Conservation (phyloP, 164 flowering plant genomes). For the Vitis rotundifolia region DNA sequence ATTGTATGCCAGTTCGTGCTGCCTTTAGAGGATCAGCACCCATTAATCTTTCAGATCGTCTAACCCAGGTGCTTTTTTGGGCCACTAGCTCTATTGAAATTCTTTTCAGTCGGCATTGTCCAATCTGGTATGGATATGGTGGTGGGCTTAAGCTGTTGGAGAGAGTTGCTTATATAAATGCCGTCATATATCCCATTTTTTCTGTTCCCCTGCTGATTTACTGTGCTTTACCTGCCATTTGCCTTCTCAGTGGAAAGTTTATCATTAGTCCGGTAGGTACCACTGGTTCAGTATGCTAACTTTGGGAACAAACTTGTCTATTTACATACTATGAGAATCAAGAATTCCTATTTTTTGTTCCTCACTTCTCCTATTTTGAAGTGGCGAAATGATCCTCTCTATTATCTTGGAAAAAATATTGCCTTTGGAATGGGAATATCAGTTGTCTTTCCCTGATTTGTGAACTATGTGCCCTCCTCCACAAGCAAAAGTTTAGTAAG, state of each 20-base stretch:
- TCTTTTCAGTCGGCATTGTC: constrained; percentile 51
- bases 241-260: constrained; percentile 50
- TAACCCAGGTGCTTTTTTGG: constrained; percentile 53
- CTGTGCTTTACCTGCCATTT: constrained; percentile 46
- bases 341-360: not conserved
- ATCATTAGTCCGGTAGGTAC: constrained; percentile 41
- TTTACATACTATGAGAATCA: not conserved
- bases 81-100: constrained; percentile 51
- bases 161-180: constrained; percentile 46
- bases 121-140: constrained; percentile 51
- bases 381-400: not conserved
- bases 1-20: constrained; percentile 9
- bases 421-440: too few species aligned
- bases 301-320: not conserved
- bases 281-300: not conserved
- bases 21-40: constrained; percentile 57
- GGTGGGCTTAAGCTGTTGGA: constrained; percentile 48
- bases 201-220: constrained; percentile 46
- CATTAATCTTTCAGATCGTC: constrained; percentile 48
- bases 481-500: too few species aligned
- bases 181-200: constrained; percentile 49
- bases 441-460: too few species aligned
- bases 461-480: too few species aligned
- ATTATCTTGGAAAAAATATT: not conserved
- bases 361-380: not conserved